These are phyloP conservation scores for Camellia japonica DNA, from an alignment of 148 eudicot species.

Conservation along the genomic window DNA sequence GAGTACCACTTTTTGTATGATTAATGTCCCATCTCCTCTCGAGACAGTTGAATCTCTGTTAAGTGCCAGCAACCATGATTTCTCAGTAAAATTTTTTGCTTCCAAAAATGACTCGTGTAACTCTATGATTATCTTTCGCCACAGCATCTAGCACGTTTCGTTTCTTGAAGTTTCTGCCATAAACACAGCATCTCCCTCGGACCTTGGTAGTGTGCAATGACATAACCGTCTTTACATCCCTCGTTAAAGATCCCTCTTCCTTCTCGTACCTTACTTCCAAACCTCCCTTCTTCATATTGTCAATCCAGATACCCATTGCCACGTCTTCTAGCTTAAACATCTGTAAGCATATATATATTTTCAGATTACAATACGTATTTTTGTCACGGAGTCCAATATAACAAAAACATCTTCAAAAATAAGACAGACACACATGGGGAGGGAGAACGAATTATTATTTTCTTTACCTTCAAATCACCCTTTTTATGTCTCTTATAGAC, in stretches of 20 bases:
- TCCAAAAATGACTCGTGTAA: neutral
- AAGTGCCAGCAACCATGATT: neutral
- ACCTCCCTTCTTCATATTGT: conserved; percentile 71
- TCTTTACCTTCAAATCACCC: conserved; percentile 65
- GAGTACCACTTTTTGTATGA: neutral
- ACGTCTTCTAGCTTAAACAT: conserved; percentile 98
- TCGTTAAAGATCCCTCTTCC: conserved; percentile 65
- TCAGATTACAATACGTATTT: neutral
- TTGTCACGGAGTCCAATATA: too few species aligned
- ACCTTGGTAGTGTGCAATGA: conserved; percentile 90
- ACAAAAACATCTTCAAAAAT: neutral
- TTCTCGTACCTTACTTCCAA: conserved; percentile 61
- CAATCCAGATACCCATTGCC: conserved; percentile 98
- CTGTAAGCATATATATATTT: conserved; percentile 32
- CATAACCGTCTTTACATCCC: conserved; percentile 79
- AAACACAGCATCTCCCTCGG: conserved; percentile 90
- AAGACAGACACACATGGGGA: neutral
- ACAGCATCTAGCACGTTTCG: conserved; percentile 70
- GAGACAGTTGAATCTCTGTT: neutral
- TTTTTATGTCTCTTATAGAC: conserved; percentile 53
- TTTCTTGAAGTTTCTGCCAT: conserved; percentile 92
- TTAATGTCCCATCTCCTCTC: neutral
- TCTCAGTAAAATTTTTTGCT: neutral
- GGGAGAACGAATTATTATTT: neutral
- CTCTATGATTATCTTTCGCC: conserved; percentile 30